These are phyloP conservation scores for Chaetomium tenue DNA, from an alignment of 495 filamentous ascomycete genomes.

Conservation along the genomic window DNA sequence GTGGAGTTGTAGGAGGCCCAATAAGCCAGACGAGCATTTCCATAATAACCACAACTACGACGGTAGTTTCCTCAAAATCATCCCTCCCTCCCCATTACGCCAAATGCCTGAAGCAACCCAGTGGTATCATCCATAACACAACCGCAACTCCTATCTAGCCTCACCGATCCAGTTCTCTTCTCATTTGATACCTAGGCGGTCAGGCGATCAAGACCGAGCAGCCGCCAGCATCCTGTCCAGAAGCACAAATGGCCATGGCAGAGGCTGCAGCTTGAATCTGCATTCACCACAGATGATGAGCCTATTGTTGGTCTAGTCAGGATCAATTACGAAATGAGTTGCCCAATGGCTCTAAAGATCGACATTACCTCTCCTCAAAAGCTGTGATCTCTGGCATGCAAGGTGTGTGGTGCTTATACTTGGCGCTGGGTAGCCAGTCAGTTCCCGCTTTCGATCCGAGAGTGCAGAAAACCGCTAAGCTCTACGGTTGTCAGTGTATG, in stretches of 20 bases:
- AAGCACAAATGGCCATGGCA: neutral
- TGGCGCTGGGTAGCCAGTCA: neutral
- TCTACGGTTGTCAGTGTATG: too few relatives aligned
- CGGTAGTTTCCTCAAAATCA: neutral
- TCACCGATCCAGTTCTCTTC: neutral
- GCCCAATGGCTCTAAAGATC: neutral
- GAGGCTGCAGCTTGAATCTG: slow-evolving; percentile 3
- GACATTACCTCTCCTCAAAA: slow-evolving; percentile 23
- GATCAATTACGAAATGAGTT: neutral
- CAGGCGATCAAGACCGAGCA: neutral
- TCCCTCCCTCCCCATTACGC: neutral
- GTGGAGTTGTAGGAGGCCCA: too few relatives aligned
- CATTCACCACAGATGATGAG: slow-evolving; percentile 11
- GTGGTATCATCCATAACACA: neutral
- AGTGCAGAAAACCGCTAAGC: neutral
- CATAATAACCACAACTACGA: neutral
- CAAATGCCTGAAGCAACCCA: neutral
- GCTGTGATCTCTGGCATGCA: slow-evolving; percentile 18
- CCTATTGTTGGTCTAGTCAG: neutral
- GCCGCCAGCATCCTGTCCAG: neutral
- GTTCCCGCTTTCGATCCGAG: neutral
- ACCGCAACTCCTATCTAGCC: neutral
- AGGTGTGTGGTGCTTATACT: neutral
- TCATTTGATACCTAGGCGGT: too few relatives aligned
- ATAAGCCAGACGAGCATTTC: too few relatives aligned